These are phyloP conservation scores for Daucus carota DNA, from an alignment of 129 eudicot genomes.

Conservation along the genomic window DNA sequence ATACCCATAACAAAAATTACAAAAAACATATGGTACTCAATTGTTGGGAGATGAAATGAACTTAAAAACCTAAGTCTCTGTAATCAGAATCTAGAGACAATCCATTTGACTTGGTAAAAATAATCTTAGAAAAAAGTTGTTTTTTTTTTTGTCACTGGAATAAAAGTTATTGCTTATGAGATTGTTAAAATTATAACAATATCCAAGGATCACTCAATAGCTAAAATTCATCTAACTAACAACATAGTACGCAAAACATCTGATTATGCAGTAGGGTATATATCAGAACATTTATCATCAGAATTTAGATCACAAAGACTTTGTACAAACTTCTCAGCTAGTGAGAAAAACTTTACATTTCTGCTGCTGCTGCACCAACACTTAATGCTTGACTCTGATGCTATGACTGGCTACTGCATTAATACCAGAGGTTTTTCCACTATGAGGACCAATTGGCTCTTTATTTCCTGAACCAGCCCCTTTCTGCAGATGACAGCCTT, in stretches of 20 bases:
- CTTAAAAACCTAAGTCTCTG: background rate
- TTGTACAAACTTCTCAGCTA: background rate
- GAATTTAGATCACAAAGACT: background rate
- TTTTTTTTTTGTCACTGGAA: no score
- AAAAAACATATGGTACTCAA: background rate
- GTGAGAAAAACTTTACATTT: background rate
- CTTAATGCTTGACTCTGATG: constrained; percentile 43
- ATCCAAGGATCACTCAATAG: no score
- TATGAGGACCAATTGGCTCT: constrained; percentile 43
- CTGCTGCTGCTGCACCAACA: background rate
- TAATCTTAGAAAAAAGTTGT: no score
- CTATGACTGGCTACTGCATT: constrained; percentile 48
- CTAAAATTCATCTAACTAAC: no score
- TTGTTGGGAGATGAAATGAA: background rate
- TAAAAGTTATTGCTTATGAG: no score
- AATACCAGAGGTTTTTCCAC: constrained; percentile 75
- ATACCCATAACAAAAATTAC: background rate
- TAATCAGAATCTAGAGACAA: background rate
- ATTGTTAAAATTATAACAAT: no score
- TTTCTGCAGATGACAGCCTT: constrained; percentile 42
- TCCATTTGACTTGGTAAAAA: no score
- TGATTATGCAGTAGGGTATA: background rate
- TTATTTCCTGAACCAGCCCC: constrained; percentile 58
- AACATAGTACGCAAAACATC: no score
- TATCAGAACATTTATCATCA: background rate